Conservation (phyloP, 2,329 filamentous ascomycete species). For the Fusarium xylarioides region DNA sequence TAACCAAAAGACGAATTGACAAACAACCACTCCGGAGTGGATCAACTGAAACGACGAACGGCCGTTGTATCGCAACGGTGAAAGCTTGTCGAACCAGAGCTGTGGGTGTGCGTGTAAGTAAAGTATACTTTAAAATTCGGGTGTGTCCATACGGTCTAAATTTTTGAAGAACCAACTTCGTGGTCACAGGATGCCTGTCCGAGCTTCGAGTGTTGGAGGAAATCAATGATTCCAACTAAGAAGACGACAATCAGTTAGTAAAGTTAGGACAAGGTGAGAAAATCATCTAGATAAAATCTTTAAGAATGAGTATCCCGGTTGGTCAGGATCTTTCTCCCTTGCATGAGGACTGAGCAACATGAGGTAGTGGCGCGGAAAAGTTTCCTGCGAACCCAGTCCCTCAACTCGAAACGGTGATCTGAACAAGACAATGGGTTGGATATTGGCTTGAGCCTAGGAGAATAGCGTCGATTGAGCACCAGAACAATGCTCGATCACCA, state of each 20-base stretch:
- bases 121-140: constrained; percentile 9
- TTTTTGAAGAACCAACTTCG: constrained; percentile 8
- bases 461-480: constrained; percentile 2
- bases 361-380: constrained; percentile 5
- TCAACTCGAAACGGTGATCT: background rate
- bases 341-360: constrained; percentile 30
- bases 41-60: constrained; percentile 11
- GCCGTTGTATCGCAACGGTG: constrained; percentile 30
- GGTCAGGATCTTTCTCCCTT: constrained; percentile 31
- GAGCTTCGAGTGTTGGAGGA: constrained; percentile 11
- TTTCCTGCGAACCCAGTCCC: constrained; percentile 21
- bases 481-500: background rate
- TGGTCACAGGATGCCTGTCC: constrained; percentile 27
- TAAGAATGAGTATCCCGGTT: constrained; percentile 20
- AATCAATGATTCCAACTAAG: constrained; percentile 18
- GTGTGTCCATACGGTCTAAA: constrained; percentile 19
- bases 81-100: constrained; percentile 23
- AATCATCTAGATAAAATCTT: constrained; percentile 30
- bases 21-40: background rate
- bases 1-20: background rate
- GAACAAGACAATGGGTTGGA: background rate
- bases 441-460: background rate
- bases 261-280: constrained; percentile 15
- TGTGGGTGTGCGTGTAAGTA: constrained; percentile 24
- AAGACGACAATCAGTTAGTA: constrained; percentile 30